Evolutionary conservation across 257 asterid genomes (phyloP), one percentile per base, ranked within the genome.

Genomic region (Solanum chmielewskii): DNA sequence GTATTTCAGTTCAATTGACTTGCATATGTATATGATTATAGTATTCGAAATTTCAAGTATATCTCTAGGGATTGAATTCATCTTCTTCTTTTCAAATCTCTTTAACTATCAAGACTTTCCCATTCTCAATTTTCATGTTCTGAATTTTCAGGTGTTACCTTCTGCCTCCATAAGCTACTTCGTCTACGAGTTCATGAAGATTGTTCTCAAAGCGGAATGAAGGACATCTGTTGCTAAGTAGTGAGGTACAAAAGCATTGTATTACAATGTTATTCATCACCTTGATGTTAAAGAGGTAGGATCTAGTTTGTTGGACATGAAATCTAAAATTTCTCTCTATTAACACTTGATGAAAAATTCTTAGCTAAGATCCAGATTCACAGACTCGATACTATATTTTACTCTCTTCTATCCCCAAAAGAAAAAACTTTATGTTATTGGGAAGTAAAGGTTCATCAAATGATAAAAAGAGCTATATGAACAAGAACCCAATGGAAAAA

Each of bases 111-210:
- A 83, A 37, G 74, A 62, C 56, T 66, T 42, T 6, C 39, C 8
- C 66, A 41, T 56, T 60, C n/a, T 39, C 11, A 21, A 44, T 37
- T 42, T 31, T 77, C 62, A 44, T 42, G 60, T 42, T 78, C 84
- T 45, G 47, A 85, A 64, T 42, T 88, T 86, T 89, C 94, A 96
- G 99, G 99, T 95, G n/a, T 82, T 96, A 88, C 99, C 99, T 87
- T 96, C 99, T n/a, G 99, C 98, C 9, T 92, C 99, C 27, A 96
- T 95, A 86, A 93, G 99, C 93, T 96, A 93, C 93, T 96, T 96
- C 52, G 97, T 95, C 31, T 95, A 96, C 23, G 98, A 96, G 94
- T 96, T 93, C 93, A 93, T 96, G 99, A 96, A 95, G 98, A 90
- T 96, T 73, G 90, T 95, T 90, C 98, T 96, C 62, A 92, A 96